Evolutionary conservation across 2,329 filamentous ascomycete species (phyloP).

Genomic region (Ophiostoma fasciatum): DNA sequence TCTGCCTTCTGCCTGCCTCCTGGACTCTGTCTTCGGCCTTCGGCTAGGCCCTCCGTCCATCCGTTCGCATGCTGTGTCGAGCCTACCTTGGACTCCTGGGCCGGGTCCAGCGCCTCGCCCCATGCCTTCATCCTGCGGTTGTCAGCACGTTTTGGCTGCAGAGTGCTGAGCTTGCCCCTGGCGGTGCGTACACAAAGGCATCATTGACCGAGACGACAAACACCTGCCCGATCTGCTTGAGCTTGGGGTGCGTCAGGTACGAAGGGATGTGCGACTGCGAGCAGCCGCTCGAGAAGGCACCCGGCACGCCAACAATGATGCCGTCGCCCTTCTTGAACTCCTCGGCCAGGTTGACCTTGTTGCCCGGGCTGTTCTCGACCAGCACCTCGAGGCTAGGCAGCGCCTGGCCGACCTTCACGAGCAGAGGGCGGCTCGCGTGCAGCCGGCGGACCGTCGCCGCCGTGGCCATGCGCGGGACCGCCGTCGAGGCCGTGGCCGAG

Average conservation of each 20-base stretch:
- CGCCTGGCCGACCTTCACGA: slow-evolving; percentile 64
- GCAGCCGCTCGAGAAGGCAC: slow-evolving; percentile 51
- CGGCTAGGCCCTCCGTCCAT: too few species aligned
- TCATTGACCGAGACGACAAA: slow-evolving; percentile 92
- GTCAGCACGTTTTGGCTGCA: too few species aligned
- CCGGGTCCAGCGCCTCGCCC: slow-evolving; percentile 62
- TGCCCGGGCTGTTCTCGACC: slow-evolving; percentile 74
- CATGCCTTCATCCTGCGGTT: slow-evolving; percentile 95
- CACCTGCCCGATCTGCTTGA: slow-evolving; percentile 68
- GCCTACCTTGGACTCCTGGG: slow-evolving; percentile 60
- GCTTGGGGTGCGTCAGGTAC: slow-evolving; percentile 65
- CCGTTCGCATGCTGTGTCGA: too few species aligned
- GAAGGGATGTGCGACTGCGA: slow-evolving; percentile 62
- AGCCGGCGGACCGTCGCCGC: slow-evolving; percentile 27
- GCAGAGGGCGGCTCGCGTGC: slow-evolving; percentile 45
- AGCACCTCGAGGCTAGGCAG: slow-evolving; percentile 66
- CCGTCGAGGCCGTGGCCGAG: too few species aligned
- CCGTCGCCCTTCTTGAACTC: slow-evolving; percentile 60
- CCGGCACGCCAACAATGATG: slow-evolving; percentile 73
- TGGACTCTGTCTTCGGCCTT: too few species aligned
- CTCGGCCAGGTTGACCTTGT: slow-evolving; percentile 74
- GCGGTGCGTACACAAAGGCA: slow-evolving; percentile 76
- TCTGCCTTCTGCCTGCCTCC: slow-evolving; percentile 14
- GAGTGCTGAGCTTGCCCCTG: too few species aligned
- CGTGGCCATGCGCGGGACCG: not conserved